Conservation (phyloP, 2,329 filamentous ascomycete genomes). For the Diaporthe sp. region DNA sequence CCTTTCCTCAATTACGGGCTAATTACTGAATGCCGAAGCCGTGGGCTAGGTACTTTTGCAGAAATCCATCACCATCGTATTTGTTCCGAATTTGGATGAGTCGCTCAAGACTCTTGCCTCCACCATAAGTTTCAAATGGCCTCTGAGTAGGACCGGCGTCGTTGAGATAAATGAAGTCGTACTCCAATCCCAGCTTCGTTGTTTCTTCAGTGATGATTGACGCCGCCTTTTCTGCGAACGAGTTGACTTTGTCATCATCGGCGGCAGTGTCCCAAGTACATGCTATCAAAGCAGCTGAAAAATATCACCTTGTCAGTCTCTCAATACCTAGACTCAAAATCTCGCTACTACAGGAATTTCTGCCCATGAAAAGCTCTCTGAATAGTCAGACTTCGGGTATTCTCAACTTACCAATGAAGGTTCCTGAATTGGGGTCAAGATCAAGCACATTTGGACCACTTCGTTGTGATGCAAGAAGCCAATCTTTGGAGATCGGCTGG, state of each 20-base stretch:
- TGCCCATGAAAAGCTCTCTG: no score
- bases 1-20: no score
- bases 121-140: constrained; percentile 1
- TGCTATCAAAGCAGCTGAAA: background rate
- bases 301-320: background rate
- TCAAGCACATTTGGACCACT: background rate
- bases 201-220: background rate
- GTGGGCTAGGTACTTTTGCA: background rate
- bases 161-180: constrained; percentile 9
- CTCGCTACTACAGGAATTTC: no score
- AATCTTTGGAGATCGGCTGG: background rate
- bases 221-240: background rate
- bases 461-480: background rate
- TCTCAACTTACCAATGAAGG: constrained; percentile 11
- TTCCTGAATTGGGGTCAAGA: constrained; percentile 2
- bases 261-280: background rate
- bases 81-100: constrained; percentile 1
- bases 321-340: background rate
- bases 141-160: background rate
- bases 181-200: background rate
- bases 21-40: constrained; percentile 9
- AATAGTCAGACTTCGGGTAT: no score
- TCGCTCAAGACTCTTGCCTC: background rate
- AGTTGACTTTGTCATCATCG: constrained; percentile 4
- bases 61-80: constrained; percentile 1